Evolutionary conservation across 2,329 filamentous ascomycete species (phyloP), one percentile per base, ranked within the genome.

Genomic region (Seiridium cupressi): DNA sequence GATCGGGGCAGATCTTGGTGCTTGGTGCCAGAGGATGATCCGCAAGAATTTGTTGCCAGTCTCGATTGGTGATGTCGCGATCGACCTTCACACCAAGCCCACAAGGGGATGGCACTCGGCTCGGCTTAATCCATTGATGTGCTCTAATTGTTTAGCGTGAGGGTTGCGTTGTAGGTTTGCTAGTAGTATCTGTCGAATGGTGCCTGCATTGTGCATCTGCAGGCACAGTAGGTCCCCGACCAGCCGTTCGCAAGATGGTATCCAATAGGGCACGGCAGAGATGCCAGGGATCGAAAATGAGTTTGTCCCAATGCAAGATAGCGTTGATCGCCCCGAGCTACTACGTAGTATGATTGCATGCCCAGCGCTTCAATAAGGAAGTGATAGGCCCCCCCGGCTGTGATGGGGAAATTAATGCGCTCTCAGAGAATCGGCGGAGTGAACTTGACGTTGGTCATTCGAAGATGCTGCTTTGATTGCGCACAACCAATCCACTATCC

Each of bases 401-500:
- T 55, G 53, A 36, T 55, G 35, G 13, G 53, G 53, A 55, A 55
- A 55, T 55, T 55, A 36, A 53, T 53, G 35, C 35, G 49, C 35
- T 53, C 18, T 34, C 49, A n/a, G 26, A 49, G 47, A 49, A 35
- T 35, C 34, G 26, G 18, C 53, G 36, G 11, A 5, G 18, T 26
- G 36, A 55, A 26, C 18, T 26, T 26, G 18, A 26, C 18, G 18
- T 26, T 26, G 18, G 18, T 26, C 18, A 26, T 55, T 55, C 53
- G 54, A 31, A 57, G 42, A 57, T 18, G 8, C 32, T 48, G 54
- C 26, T 44, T 48, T 47, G 44, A 57, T 31, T 47, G 26, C 18
- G 42, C 54, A 47, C 54, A 57, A 36, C 35, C 44, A 40, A 55
- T 36, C 32, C 32, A 18, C 40, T 42, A 32, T n/a, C 36, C 31